Evolutionary conservation across 2,329 filamentous ascomycete species (phyloP), one percentile per base, ranked within the genome.

Genomic region (Zasmidium cellare): DNA sequence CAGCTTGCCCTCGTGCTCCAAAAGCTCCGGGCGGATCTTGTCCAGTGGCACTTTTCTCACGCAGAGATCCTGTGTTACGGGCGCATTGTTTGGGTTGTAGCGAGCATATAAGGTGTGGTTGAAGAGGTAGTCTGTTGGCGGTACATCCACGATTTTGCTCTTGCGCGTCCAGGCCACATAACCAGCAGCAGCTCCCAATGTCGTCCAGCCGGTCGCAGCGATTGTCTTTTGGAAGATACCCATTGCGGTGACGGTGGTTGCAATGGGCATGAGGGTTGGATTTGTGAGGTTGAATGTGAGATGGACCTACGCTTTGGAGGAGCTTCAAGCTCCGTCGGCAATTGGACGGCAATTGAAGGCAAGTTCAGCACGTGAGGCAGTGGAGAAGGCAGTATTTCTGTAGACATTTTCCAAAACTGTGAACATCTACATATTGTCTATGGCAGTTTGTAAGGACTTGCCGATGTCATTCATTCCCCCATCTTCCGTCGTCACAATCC

Each of bases 1-100:
- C 50, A 90, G 76, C 63, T 84, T 79, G 28, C 81, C 79, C 68
- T 83, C 84, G 63, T 83, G 80, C 67, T 87, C 78, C 14, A 90
- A 74, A 54, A 91, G 76, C 62, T 87, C 83, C 0, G 87, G 86
- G 25, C 83, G 81, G 60, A 91, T 84, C 68, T 86, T 84, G 48
- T 76, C 76, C 50, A 91, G 69, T 0, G 87, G 84, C 0, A 91
- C 79, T 35, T 79, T 80, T 63, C 84, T 83, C 63, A 89, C 76
- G 65, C 83, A 87, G 11, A 88, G 74, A 69, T 91, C 88, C 57
- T 88, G 82, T 0, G 82, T 83, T 0, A 82, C 77, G 0, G 86
- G 83, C 71, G 90, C 89, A 28, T 78, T 74, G 45, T 82, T 79
- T 1, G 84, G 83, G 67, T 91, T 91, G 73, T 82, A 81, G 58